Conservation (phyloP, 306 rosid genomes). For the Psophocarpus tetragonolobus region DNA sequence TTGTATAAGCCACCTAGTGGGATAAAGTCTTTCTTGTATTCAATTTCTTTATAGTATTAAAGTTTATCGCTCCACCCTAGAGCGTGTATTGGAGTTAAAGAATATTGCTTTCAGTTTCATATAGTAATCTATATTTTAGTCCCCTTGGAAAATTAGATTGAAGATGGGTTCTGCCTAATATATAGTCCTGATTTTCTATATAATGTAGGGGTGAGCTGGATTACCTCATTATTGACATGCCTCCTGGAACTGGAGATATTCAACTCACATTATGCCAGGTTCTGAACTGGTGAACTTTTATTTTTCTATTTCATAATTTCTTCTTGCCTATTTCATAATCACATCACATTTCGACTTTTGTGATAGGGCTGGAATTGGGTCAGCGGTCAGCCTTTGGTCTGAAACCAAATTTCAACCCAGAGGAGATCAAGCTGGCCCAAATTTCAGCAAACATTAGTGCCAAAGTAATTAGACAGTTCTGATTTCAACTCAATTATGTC, state of each 20-base stretch:
- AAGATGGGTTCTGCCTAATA: constrained; percentile 13
- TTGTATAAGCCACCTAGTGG: not conserved
- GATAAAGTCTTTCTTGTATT: not conserved
- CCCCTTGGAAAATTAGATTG: not conserved
- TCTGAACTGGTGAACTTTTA: constrained; percentile 1
- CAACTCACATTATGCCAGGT: constrained; percentile 99
- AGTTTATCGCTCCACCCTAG: constrained; percentile 15
- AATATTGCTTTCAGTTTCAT: not conserved
- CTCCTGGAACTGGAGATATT: constrained; percentile 99
- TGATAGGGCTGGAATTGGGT: not conserved
- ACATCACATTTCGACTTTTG: not conserved
- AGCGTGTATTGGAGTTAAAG: constrained; percentile 16
- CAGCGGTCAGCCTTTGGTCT: not conserved
- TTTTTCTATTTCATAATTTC: not conserved
- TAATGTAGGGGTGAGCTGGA: constrained; percentile 94
- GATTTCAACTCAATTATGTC: not conserved
- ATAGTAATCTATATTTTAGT: not conserved
- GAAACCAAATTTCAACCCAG: too few relatives aligned
- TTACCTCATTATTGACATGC: constrained; percentile 96
- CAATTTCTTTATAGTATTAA: not conserved
- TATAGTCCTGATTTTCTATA: constrained; percentile 23
- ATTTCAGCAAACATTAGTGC: not conserved
- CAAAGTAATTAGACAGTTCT: not conserved
- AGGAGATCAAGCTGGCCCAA: not conserved
- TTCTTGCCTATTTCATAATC: too few relatives aligned